Evolutionary conservation across 73 alveolate species (phyloP), one percentile per base, ranked within the genome.

Genomic region (Uronychia binucleata): DNA sequence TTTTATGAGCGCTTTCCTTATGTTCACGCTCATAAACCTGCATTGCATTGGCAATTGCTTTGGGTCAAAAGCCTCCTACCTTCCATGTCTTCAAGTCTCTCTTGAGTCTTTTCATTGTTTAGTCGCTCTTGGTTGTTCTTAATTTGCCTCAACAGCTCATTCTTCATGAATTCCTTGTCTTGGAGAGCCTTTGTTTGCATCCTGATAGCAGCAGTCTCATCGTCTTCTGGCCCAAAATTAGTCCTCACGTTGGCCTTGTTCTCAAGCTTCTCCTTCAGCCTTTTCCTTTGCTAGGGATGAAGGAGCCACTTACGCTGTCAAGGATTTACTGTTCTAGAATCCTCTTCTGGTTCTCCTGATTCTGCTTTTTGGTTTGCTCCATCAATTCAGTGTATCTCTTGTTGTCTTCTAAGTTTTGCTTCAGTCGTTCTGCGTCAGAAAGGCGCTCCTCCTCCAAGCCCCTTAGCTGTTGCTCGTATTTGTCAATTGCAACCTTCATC

Each of bases 401-500:
- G 74, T 82, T 82, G 5, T 82, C 83, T 74, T 79, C 58, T 19
- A 82, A 34, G 29, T 75, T 26, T 19, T 60, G 33, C 57, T 74
- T 34, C 60, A 85, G 58, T 0, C 57, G 57, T 14, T 85, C 80
- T 46, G 75, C n/a, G 0, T 77, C 90, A 29, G 34, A 33, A 29
- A 34, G 31, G 74, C 85, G 59, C 26, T 59, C 31, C 25, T 67
- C 59, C 58, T 90, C 91, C 75, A 57, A 31, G 60, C 34, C 35
- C 29, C 60, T 26, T 14, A 90, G 59, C 8, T 79, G 88, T 30
- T 79, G 59, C 58, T 90, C 95, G 74, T 85, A 78, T 46, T 83
- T 13, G n/a, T 85, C 88, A 28, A 90, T 30, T 1, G 95, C 95
- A 35, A 59, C 86, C 29, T 85, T 81, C 95, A 90, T 90, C 46